phyloP scores from a whole-genome alignment of 2,329 filamentous ascomycete genomes.

The Dendrostoma leiphaemia region DNA sequence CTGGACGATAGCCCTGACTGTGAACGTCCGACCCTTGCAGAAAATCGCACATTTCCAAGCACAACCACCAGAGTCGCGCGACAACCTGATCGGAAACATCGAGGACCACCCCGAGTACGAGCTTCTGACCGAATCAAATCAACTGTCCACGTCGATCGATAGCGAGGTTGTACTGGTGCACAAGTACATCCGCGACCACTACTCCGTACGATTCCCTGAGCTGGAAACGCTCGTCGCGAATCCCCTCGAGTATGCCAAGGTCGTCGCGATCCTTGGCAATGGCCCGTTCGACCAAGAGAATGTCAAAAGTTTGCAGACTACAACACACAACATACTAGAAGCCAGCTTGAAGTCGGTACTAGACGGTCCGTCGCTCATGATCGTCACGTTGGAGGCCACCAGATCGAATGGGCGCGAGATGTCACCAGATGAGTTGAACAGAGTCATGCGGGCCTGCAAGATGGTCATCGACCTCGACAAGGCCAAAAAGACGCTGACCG shows the following conservation, averaged over 20 bases:
- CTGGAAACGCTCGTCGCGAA: conserved; percentile 87
- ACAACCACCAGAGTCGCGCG: conserved; percentile 60
- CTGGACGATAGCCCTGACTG: conserved; percentile 67
- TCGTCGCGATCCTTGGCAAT: conserved; percentile 89
- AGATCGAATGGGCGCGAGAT: conserved; percentile 82
- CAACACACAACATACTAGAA: conserved; percentile 74
- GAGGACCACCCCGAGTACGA: conserved; percentile 92
- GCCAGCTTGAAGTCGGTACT: conserved; percentile 76
- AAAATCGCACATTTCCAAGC: conserved; percentile 78
- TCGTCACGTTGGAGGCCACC: conserved; percentile 91
- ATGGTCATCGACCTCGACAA: conserved; percentile 86
- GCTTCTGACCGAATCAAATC: conserved; percentile 84
- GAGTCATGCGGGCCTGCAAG: conserved; percentile 75
- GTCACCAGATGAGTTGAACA: conserved; percentile 69
- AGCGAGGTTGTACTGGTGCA: conserved; percentile 90
- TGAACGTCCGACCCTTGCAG: conserved; percentile 54
- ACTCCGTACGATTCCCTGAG: conserved; percentile 90
- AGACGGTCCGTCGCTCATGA: conserved; percentile 89
- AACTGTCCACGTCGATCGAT: conserved; percentile 86
- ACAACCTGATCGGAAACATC: conserved; percentile 69
- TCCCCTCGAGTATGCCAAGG: conserved; percentile 91
- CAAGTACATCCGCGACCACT: conserved; percentile 95
- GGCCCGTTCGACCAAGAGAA: conserved; percentile 78
- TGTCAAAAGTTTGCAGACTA: conserved; percentile 76
- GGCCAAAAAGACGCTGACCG: conserved; percentile 81